Base-by-base conservation (phyloP, 129 eudicot species). In the Cynara cardunculus region DNA sequence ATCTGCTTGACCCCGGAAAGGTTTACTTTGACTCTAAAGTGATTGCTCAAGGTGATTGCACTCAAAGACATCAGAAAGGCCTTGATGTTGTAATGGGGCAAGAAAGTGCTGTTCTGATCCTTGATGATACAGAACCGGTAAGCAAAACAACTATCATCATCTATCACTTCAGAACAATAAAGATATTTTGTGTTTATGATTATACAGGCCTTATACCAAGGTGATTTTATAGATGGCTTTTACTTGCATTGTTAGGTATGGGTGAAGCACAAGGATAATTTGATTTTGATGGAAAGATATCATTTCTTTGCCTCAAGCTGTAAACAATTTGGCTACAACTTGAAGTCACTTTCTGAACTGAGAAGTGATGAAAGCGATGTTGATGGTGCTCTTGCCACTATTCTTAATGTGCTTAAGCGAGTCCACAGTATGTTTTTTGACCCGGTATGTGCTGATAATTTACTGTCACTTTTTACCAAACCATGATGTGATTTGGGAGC, bases 81-180 rank as follows among this genome's bases (percentile, higher is more conserved):
- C 99, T 95, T 74, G 99, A 95, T 79, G 94, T 95, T 68, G 94
- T 95, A 70, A 64, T 90, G 56, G 97, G 97, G 12, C 84, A 86
- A 82, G 97, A 92, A 82, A 92, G 90, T 87, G 97, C 93, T 59
- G 93, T 88, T 65, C 61, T 95, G 73, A 89, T 95, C 71, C 94
- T 95, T 77, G 99, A 95, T 87, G 99, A 95, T 74, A 95, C 99
- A 39, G 99, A 95, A 81, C 81, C 84, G 21, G 99, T 92, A 86
- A 75, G 83, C 25, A 25, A 25, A 31, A 71, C 22, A 71, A 35
- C 10, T 28, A 28, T 16, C 12, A 28, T 16, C 12, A 18, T 5
- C 65, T 18, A 18, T 56, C 25, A 4, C 65, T 56, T 56, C 1
- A 56, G 24, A 56, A 56, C 65, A 5, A 56, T 56, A 56, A 56